Evolutionary conservation across 2,329 filamentous ascomycete genomes (phyloP).

Genomic region (Magnaporthiopsis rhizophila): DNA sequence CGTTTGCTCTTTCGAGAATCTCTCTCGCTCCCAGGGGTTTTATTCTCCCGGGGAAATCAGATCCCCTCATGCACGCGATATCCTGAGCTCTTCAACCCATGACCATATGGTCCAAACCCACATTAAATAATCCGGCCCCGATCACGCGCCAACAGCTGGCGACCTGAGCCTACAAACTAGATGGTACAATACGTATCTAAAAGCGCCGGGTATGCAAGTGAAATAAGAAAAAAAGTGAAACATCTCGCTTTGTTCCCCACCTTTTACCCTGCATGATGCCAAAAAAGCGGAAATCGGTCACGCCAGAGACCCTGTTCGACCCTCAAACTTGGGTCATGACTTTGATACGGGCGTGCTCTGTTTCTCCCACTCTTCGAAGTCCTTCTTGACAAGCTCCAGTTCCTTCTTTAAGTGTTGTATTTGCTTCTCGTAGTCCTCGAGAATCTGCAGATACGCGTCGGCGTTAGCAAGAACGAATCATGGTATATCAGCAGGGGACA

Average conservation of each 20-base stretch:
- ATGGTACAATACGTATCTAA: not conserved
- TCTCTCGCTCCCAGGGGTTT: not conserved
- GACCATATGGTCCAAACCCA: not conserved
- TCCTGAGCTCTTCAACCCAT: not conserved
- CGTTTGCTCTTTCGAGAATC: not conserved
- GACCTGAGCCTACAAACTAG: not conserved
- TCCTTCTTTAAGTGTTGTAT: constrained; percentile 68
- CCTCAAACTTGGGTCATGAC: not conserved
- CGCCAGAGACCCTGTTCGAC: not conserved
- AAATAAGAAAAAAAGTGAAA: not conserved
- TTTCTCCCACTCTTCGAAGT: constrained; percentile 48
- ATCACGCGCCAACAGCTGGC: not conserved
- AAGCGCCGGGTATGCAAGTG: not conserved
- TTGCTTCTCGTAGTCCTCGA: constrained; percentile 77
- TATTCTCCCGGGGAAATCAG: not conserved
- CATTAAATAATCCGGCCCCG: not conserved
- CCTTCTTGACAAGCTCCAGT: constrained; percentile 52
- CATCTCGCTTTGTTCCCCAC: not conserved
- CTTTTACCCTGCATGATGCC: not conserved
- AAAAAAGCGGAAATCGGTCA: not conserved
- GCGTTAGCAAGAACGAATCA: constrained; percentile 15
- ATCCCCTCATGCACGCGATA: too few species aligned
- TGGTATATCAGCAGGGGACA: constrained; percentile 8
- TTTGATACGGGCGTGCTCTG: constrained; percentile 16
- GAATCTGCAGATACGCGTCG: constrained; percentile 41